Conservation (phyloP, 805 yeast species). For the Candida glaebosa region DNA sequence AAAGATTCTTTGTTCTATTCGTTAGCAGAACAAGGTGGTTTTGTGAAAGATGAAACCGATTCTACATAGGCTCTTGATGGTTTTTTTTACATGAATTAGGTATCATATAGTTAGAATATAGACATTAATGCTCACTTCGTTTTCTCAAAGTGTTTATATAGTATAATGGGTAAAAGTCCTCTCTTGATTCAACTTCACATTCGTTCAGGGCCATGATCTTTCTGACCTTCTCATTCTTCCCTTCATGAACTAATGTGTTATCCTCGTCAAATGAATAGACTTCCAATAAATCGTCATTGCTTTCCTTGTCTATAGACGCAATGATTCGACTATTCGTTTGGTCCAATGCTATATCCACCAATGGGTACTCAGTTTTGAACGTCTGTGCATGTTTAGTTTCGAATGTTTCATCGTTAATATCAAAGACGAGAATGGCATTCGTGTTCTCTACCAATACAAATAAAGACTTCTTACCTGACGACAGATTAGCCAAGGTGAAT, state of each 20-base stretch:
- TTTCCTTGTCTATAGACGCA: constrained; percentile 31
- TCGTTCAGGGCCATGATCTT: constrained; percentile 24
- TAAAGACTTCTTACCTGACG: constrained; percentile 15
- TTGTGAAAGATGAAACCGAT: constrained; percentile 25
- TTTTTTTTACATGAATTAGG: no score
- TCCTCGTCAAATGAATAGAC: constrained; percentile 18
- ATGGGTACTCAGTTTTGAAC: constrained; percentile 18
- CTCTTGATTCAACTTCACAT: constrained; percentile 30
- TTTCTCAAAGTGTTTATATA: constrained; percentile 50
- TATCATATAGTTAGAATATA: neutral
- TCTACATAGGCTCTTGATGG: no score
- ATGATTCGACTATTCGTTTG: constrained; percentile 15
- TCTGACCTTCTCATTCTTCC: constrained; percentile 13
- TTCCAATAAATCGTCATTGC: constrained; percentile 22
- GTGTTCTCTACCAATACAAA: constrained; percentile 54
- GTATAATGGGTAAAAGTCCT: constrained; percentile 48
- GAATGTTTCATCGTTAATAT: constrained; percentile 21
- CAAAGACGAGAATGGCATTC: constrained; percentile 39
- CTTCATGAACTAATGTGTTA: constrained; percentile 16
- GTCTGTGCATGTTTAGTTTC: constrained; percentile 28
- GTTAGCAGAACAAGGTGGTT: constrained; percentile 80
- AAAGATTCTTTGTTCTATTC: constrained; percentile 72
- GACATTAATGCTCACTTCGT: constrained; percentile 58
- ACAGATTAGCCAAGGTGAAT: constrained; percentile 17
- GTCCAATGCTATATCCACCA: constrained; percentile 27